These are phyloP conservation scores for Blastomyces parvus DNA, from an alignment of 2,329 filamentous ascomycete species.

Conservation along the genomic window DNA sequence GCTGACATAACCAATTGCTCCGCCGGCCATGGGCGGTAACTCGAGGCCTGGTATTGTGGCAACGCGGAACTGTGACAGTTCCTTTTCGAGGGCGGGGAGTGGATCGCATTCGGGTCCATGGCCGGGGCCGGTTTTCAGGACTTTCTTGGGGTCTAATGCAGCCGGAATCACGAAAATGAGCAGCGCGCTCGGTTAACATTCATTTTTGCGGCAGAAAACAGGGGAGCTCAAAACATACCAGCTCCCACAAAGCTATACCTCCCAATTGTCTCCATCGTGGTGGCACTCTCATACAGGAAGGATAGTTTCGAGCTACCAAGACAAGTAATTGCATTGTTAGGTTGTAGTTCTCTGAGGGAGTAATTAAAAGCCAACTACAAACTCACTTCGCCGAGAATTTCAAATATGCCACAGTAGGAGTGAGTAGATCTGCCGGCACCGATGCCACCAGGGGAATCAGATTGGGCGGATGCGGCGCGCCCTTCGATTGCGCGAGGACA, in stretches of 20 bases:
- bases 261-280: slow-evolving; percentile 81
- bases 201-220: neutral
- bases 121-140: slow-evolving; percentile 77
- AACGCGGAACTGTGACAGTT: slow-evolving; percentile 69
- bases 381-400: slow-evolving; percentile 70
- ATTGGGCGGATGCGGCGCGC: slow-evolving; percentile 55
- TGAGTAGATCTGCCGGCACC: slow-evolving; percentile 85
- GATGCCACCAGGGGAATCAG: slow-evolving; percentile 74
- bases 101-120: slow-evolving; percentile 80
- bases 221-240: slow-evolving; percentile 37
- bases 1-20: slow-evolving; percentile 90
- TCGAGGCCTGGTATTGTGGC: slow-evolving; percentile 72
- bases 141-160: slow-evolving; percentile 53
- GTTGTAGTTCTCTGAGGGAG: neutral
- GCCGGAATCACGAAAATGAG: neutral
- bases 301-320: slow-evolving; percentile 58
- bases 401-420: slow-evolving; percentile 88
- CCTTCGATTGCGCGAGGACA: slow-evolving; percentile 44
- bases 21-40: slow-evolving; percentile 78
- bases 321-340: neutral
- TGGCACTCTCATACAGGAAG: slow-evolving; percentile 92
- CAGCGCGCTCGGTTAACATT: neutral
- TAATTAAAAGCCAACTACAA: slow-evolving; percentile 1
- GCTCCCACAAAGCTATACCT: slow-evolving; percentile 93
- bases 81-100: slow-evolving; percentile 68